phyloP scores from a whole-genome alignment of 805 yeast species.

The Trichomonascus vanleenenianus region DNA sequence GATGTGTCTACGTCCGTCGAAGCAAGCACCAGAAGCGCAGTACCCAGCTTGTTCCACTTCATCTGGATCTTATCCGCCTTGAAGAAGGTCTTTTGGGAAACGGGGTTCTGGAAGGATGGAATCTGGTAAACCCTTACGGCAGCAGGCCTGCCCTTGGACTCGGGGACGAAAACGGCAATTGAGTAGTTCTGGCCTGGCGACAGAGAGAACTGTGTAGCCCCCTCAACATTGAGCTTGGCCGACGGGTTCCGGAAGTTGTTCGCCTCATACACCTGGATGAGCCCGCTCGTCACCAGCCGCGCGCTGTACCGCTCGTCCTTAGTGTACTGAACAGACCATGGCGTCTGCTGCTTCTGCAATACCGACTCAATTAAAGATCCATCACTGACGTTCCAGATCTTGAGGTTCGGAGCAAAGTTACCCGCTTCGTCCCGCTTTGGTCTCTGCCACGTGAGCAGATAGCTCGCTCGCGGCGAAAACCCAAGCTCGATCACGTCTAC shows the following conservation, averaged over 20 bases:
- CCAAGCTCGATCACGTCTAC: conserved; percentile 73
- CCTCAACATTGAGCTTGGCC: conserved; percentile 47
- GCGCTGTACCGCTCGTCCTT: conserved; percentile 69
- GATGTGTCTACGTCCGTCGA: conserved; percentile 93
- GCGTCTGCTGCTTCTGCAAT: conserved; percentile 73
- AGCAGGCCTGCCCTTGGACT: conserved; percentile 82
- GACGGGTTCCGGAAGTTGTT: conserved; percentile 39
- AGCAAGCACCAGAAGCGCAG: conserved; percentile 87
- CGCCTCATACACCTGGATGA: conserved; percentile 54
- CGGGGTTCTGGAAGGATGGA: conserved; percentile 68
- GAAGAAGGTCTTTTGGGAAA: conserved; percentile 81
- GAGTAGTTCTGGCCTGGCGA: conserved; percentile 89
- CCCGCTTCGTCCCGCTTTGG: conserved; percentile 69
- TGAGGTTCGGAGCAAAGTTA: conserved; percentile 70
- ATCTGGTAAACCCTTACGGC: conserved; percentile 74
- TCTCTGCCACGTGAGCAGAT: conserved; percentile 81
- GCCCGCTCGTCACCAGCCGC: conserved; percentile 48
- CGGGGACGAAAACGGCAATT: conserved; percentile 86
- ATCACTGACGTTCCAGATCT: conserved; percentile 54
- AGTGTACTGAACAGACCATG: conserved; percentile 88
- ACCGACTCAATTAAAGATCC: conserved; percentile 50
- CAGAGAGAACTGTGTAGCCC: conserved; percentile 50
- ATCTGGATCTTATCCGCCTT: conserved; percentile 91
- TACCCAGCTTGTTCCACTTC: conserved; percentile 92
- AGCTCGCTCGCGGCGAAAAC: conserved; percentile 85